These are phyloP conservation scores for Collybiopsis confluens DNA, from an alignment of 768 basidiomycete species.

Conservation along the genomic window DNA sequence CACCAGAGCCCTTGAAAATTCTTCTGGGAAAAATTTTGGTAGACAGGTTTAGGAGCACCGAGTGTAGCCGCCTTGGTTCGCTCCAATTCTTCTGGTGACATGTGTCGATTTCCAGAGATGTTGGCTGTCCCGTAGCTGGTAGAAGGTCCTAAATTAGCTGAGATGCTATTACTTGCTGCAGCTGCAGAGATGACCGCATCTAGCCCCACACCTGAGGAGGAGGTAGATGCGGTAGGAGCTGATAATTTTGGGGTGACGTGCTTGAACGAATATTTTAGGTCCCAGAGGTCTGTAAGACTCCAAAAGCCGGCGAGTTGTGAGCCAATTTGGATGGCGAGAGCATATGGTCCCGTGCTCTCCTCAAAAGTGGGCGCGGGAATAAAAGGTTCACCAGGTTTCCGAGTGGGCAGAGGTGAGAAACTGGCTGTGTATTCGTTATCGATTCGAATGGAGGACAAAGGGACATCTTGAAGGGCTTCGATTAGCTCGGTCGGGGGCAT, in stretches of 20 bases:
- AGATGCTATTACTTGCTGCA: constrained; percentile 6
- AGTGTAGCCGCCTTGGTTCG: constrained; percentile 18
- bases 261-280: constrained; percentile 44
- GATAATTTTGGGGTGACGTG: constrained; percentile 12
- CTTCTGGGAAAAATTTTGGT: constrained; percentile 40
- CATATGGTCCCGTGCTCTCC: constrained; percentile 58
- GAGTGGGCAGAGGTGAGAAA: constrained; percentile 49
- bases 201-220: not conserved
- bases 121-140: not conserved
- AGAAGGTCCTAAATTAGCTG: not conserved
- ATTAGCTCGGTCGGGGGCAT: constrained; percentile 51
- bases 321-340: constrained; percentile 70
- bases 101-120: constrained; percentile 13
- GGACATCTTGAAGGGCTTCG: constrained; percentile 39
- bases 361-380: constrained; percentile 31
- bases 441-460: constrained; percentile 39
- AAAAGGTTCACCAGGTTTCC: constrained; percentile 5
- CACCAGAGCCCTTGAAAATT: constrained; percentile 84
- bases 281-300: constrained; percentile 73
- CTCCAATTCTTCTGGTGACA: constrained; percentile 11
- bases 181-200: constrained; percentile 5
- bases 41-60: constrained; percentile 9
- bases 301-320: constrained; percentile 59
- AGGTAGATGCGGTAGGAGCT: constrained; percentile 12
- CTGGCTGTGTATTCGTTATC: constrained; percentile 31